Evolutionary conservation across 306 rosid species (phyloP), one percentile per base, ranked within the genome.

Genomic region (Acacia confusa): DNA sequence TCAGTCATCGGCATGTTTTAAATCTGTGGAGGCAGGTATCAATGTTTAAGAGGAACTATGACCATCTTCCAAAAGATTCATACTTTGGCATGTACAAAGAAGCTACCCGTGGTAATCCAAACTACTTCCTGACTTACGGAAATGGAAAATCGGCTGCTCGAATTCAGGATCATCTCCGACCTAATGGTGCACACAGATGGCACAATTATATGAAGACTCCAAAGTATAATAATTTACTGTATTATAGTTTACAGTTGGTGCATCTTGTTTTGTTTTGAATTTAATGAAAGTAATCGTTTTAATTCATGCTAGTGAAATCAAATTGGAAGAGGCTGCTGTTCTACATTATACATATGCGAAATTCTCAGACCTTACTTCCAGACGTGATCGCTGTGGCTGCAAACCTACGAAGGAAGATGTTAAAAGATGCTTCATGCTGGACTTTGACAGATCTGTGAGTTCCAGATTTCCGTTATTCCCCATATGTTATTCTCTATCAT

Each of bases 101-200:
- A 71, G 87, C 98, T 78, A 88, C 92, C 27, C 98, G 96, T 25
- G 97, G 98, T 17, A 93, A 95, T 81, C 98, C 99, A 79, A 95
- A 93, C 90, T 92, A 95, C 87, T 95, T 95, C 83, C 84, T 95
- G 87, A 95, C 99, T 66, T 95, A 95, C 70, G 99, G 99, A 80
- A 95, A 95, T 83, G 99, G 99, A 86, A 95, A 95, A 90, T 83
- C 99, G 45, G 99, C 82, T 85, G 99, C 98, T 80, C 89, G 99
- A 57, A 69, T 95, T 72, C 94, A 90, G 84, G 91, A 92, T 85
- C 98, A 93, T 86, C 99, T 95, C 73, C 96, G 98, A 63, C 99
- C 99, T 27, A 95, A 95, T 75, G 99, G 99, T 81, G 98, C 99
- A 66, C 99, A 95, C 85, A 93, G 99, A 91, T 95, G 99, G 99